Conservation (phyloP, 768 basidiomycete species). For the Mycena kentingensis region DNA sequence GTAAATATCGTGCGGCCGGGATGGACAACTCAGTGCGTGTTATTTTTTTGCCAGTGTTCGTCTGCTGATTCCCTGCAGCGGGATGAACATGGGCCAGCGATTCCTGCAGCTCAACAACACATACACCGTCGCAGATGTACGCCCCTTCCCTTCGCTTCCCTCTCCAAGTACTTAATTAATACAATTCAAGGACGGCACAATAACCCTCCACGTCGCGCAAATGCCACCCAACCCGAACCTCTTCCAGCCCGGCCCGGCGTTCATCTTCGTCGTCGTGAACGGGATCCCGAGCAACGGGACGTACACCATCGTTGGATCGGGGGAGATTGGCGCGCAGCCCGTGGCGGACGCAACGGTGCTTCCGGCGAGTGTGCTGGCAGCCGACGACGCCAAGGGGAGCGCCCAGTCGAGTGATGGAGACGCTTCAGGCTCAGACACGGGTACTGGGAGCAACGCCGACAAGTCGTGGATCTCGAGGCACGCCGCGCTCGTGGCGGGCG, state of each 20-base stretch:
- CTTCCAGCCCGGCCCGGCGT: conserved; percentile 86
- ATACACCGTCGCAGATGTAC: conserved; percentile 79
- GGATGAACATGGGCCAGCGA: conserved; percentile 89
- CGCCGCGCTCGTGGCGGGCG: too few species aligned
- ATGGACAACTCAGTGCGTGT: conserved; percentile 65
- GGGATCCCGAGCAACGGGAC: conserved; percentile 84
- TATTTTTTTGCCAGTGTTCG: too few species aligned
- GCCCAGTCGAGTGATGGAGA: too few species aligned
- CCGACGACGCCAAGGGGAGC: too few species aligned
- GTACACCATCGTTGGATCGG: conserved; percentile 76
- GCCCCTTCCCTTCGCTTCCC: too few species aligned
- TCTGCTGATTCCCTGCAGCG: too few species aligned
- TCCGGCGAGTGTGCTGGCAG: conserved; percentile 54
- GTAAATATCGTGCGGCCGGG: conserved; percentile 81
- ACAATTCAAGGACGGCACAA: conserved; percentile 70
- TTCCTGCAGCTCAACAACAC: conserved; percentile 81
- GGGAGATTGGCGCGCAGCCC: conserved; percentile 72
- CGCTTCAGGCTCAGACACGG: too few species aligned
- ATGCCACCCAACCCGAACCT: conserved; percentile 82
- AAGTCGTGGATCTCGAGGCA: too few species aligned
- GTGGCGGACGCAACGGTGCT: conserved; percentile 44
- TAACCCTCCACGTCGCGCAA: conserved; percentile 79
- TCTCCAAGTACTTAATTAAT: too few species aligned
- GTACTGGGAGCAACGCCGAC: too few species aligned
- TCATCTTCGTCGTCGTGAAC: conserved; percentile 80